Evolutionary conservation across 805 yeast species (phyloP).

Genomic region (Metschnikowia santaceciliae): DNA sequence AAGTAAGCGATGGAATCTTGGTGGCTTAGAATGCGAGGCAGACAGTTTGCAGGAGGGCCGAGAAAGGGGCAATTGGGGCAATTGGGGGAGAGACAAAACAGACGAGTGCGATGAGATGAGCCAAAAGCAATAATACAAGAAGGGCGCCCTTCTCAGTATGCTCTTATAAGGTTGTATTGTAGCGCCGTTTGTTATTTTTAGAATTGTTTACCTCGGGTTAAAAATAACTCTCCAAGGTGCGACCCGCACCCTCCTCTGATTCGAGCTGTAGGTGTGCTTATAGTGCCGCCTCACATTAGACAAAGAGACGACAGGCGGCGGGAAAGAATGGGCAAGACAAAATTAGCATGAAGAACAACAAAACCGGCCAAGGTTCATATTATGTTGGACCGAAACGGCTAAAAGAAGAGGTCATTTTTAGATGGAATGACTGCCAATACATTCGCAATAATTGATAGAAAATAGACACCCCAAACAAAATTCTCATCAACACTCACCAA

Average conservation of each 20-base stretch:
- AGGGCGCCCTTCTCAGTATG: background rate
- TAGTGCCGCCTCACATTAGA: background rate
- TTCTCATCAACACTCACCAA: too few relatives aligned
- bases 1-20: too few relatives aligned
- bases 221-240: background rate
- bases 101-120: background rate
- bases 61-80: too few relatives aligned
- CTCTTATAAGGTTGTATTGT: background rate
- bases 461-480: too few relatives aligned
- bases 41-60: too few relatives aligned
- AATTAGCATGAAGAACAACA: background rate
- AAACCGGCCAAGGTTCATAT: background rate
- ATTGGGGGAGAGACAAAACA: background rate
- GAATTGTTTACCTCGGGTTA: background rate
- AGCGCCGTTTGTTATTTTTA: conserved; percentile 1
- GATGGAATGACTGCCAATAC: too few relatives aligned
- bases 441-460: too few relatives aligned
- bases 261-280: background rate
- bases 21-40: too few relatives aligned
- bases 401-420: too few relatives aligned
- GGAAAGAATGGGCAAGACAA: too few relatives aligned
- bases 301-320: too few relatives aligned
- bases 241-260: background rate
- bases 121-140: background rate
- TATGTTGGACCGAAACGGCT: background rate